These are phyloP conservation scores for Fraxinus baroniana DNA, from an alignment of 305 asterid genomes.

Conservation along the genomic window DNA sequence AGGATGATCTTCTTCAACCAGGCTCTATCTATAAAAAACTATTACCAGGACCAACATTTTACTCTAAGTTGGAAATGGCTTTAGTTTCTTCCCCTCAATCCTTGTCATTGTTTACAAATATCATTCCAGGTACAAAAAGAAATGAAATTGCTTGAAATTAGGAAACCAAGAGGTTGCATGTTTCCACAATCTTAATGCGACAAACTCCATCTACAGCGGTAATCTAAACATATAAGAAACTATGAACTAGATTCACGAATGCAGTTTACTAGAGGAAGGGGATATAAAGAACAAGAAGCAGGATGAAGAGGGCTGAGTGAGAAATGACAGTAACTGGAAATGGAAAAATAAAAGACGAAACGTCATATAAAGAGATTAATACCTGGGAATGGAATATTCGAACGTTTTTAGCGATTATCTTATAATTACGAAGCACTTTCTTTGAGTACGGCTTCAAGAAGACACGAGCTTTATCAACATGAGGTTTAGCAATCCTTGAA, in stretches of 20 bases:
- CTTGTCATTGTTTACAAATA: neutral
- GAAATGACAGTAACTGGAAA: neutral
- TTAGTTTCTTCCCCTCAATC: neutral
- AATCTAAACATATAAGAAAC: neutral
- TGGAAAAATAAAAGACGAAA: neutral
- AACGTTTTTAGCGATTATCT: slow-evolving; percentile 23
- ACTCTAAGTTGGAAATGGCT: neutral
- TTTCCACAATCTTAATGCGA: neutral
- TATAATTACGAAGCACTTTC: slow-evolving; percentile 27
- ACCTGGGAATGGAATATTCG: slow-evolving; percentile 43
- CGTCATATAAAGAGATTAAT: neutral
- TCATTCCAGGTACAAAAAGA: neutral
- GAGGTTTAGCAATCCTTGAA: slow-evolving; percentile 37
- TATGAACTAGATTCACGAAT: neutral
- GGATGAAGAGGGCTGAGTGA: neutral
- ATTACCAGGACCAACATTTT: neutral
- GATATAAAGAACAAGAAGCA: neutral
- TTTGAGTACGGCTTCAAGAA: slow-evolving; percentile 42
- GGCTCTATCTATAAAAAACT: neutral
- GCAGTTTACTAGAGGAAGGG: neutral
- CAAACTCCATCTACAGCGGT: neutral
- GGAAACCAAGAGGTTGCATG: neutral
- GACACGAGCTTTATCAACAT: slow-evolving; percentile 30
- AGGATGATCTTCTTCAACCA: neutral
- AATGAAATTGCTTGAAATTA: neutral